Evolutionary conservation across 140 eudicot species (phyloP), one percentile per base, ranked within the genome.

Genomic region (Bidens hawaiensis): DNA sequence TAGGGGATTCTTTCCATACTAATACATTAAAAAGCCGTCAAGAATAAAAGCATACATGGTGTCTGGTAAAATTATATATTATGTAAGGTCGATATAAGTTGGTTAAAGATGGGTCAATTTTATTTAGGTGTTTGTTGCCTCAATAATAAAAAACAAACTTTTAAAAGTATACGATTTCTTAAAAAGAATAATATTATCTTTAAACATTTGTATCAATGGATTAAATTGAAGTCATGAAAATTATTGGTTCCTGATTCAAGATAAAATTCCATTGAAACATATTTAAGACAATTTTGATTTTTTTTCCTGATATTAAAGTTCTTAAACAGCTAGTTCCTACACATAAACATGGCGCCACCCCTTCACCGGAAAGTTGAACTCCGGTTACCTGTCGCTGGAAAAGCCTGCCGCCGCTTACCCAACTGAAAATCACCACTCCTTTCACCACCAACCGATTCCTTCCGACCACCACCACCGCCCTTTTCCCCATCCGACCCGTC

Each of bases 381-480:
- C 50, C 97, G 86, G 77, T 93, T 93, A 19, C 99, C 99, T 18
- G 83, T 74, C 0, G 96, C 86, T 6, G 99, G 99, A 56, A 93
- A 93, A 53, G 99, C 99, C 46, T 85, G 96, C 6, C 97, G 94
- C 67, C 97, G 78, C 70, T 78, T 81, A 58, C 97, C 99, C 72
- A 72, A 60, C 58, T 79, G 83, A 26, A 84, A 73, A 42, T 79
- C 93, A 10, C 75, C 73, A 23, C 79, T 64, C 60, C 73, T 82
- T 68, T 78, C 94, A 51, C 55, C 94, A 41, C 68, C 72, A 14
- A 69, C 74, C 64, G 71, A 83, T 67, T 62, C 64, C 36, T 73
- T 75, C 21, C n/a, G 28, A 7, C 30, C 30, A 14, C 38, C 76
- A 26, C 47, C 79, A 17, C 10, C 23, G 9, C 67, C 74, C 38